phyloP scores from a whole-genome alignment of 169 alveolate species.

The Eimeria necatrix region DNA sequence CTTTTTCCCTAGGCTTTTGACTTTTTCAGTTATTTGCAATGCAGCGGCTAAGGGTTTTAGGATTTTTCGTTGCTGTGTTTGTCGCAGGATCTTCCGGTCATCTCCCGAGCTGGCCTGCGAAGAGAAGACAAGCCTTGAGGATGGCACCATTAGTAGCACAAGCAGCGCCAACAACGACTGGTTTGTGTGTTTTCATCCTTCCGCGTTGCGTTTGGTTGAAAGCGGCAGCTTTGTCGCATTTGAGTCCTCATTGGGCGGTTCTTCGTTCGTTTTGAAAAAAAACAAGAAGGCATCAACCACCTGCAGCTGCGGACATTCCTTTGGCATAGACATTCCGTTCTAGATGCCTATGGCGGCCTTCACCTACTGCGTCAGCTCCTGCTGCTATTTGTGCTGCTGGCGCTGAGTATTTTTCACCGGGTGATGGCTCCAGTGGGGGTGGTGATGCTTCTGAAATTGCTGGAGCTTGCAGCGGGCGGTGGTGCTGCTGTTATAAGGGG shows the following conservation, averaged over 20 bases:
- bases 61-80: neutral
- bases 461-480: neutral
- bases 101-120: neutral
- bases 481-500: neutral
- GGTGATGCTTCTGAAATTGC: neutral
- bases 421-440: too few species aligned
- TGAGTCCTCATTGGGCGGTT: neutral
- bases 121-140: neutral
- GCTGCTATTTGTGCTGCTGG: constrained; percentile 5
- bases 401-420: neutral
- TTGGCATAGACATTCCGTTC: neutral
- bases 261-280: neutral
- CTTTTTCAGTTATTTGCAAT: too few species aligned
- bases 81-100: neutral
- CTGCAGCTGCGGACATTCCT: neutral
- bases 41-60: constrained; percentile 6
- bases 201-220: neutral
- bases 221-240: neutral
- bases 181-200: neutral
- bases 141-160: constrained; percentile 7
- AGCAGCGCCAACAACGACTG: constrained; percentile 13
- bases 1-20: too few species aligned
- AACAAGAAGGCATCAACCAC: neutral
- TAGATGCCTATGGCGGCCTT: neutral
- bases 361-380: constrained; percentile 22